phyloP scores from a whole-genome alignment of 106 monocot genomes.

The Phalaenopsis equestris region DNA sequence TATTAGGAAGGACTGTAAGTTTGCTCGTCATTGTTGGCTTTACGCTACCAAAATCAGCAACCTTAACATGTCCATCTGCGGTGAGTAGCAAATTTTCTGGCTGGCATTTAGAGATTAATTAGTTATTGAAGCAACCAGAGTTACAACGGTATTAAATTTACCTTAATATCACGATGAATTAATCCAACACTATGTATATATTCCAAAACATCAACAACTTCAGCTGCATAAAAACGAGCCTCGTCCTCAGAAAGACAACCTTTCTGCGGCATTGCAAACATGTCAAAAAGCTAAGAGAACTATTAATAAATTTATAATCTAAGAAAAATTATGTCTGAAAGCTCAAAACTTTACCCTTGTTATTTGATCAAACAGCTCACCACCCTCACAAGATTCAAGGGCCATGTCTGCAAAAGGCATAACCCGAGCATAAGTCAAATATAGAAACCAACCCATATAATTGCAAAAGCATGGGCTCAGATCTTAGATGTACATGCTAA shows the following conservation, averaged over 20 bases:
- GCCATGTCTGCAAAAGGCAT: constrained; percentile 70
- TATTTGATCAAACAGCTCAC: constrained; percentile 98
- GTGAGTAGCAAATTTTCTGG: constrained; percentile 97
- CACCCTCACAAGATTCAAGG: constrained; percentile 98
- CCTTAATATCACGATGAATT: constrained; percentile 99
- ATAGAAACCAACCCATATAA: constrained; percentile 1
- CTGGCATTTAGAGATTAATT: constrained; percentile 44
- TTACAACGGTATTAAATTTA: constrained; percentile 14
- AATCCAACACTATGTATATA: constrained; percentile 84
- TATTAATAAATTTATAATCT: not conserved
- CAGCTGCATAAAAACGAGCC: constrained; percentile 96
- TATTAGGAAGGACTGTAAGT: constrained; percentile 74
- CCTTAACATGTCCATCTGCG: constrained; percentile 80
- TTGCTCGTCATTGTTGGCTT: constrained; percentile 72
- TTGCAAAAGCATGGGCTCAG: not conserved
- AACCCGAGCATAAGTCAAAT: constrained; percentile 1
- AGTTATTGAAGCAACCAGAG: constrained; percentile 15
- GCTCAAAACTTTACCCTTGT: constrained; percentile 44
- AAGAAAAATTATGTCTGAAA: constrained; percentile 4
- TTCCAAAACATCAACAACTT: constrained; percentile 90
- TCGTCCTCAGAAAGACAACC: constrained; percentile 75
- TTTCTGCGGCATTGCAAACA: constrained; percentile 52
- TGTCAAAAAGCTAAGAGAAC: constrained; percentile 3
- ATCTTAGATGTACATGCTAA: not conserved
- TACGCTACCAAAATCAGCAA: constrained; percentile 97